Evolutionary conservation across 1,284 basidiomycete species (phyloP).

Genomic region (Ustilago shanxiensis): DNA sequence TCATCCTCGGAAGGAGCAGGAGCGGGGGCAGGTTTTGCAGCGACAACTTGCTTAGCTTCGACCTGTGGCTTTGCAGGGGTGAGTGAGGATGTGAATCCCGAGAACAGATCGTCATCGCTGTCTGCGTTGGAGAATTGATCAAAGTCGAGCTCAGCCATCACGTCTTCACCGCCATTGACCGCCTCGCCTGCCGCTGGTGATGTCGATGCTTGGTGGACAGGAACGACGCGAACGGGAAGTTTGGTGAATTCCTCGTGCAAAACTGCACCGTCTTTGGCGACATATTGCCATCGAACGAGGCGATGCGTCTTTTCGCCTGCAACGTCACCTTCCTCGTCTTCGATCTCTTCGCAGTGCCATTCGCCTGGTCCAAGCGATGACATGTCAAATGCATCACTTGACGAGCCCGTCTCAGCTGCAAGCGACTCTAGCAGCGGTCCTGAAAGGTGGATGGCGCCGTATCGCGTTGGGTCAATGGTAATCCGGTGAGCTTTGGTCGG

Average conservation of each 20-base stretch:
- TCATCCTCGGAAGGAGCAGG: background rate
- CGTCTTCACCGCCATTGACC: constrained; percentile 16
- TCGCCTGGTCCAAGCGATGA: constrained; percentile 28
- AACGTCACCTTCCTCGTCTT: constrained; percentile 14
- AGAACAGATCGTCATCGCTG: constrained; percentile 46
- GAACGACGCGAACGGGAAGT: constrained; percentile 33
- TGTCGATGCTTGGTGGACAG: background rate
- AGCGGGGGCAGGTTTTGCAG: background rate
- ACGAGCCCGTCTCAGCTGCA: constrained; percentile 16
- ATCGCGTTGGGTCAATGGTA: constrained; percentile 66
- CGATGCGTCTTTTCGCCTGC: constrained; percentile 13
- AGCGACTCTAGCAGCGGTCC: constrained; percentile 51
- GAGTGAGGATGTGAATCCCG: constrained; percentile 31
- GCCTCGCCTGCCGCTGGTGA: constrained; percentile 2
- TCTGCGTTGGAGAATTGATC: constrained; percentile 37
- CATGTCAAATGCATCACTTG: constrained; percentile 22
- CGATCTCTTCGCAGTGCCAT: constrained; percentile 46
- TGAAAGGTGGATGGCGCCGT: constrained; percentile 60
- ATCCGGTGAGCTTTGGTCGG: constrained; percentile 50
- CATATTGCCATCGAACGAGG: constrained; percentile 46
- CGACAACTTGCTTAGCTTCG: background rate
- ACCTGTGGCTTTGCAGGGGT: constrained; percentile 10
- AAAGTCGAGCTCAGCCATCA: constrained; percentile 39
- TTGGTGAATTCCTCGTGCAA: constrained; percentile 51
- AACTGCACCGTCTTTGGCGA: constrained; percentile 42